These are phyloP conservation scores for Coemansia sp. DNA, from an alignment of 192 early-diverging fungal genomes.

Conservation along the genomic window DNA sequence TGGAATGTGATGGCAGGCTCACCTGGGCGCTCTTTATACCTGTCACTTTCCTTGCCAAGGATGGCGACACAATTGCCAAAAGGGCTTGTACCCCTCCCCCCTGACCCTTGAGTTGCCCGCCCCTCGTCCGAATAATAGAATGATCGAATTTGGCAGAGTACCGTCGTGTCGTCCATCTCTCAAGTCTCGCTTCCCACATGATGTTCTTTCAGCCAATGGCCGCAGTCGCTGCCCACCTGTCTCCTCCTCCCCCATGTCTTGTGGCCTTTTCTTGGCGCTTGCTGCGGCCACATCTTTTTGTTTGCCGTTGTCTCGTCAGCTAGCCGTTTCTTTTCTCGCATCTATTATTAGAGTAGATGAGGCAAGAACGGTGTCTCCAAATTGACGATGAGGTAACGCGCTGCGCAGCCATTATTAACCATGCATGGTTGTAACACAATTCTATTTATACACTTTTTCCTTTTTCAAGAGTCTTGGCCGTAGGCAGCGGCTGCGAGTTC, in stretches of 20 bases:
- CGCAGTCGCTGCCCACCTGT: not conserved
- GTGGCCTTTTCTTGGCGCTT: slow-evolving; percentile 7
- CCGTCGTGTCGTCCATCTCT: not conserved
- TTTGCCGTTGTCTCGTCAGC: not conserved
- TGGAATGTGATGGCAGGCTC: not conserved
- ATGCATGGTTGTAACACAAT: not conserved
- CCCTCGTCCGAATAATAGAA: not conserved
- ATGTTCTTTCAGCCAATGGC: not conserved
- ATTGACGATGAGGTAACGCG: slow-evolving; percentile 1
- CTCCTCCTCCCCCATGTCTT: not conserved
- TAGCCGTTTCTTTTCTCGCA: not conserved
- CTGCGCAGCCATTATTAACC: not conserved
- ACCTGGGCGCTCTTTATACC: not conserved
- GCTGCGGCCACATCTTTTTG: slow-evolving; percentile 4
- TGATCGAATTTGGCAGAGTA: not conserved
- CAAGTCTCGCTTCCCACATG: not conserved
- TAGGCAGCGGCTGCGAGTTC: not conserved
- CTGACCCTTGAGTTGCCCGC: not conserved
- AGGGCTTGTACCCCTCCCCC: not conserved
- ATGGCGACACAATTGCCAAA: not conserved
- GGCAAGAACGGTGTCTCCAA: not conserved
- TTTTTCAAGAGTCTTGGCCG: not conserved
- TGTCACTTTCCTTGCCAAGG: not conserved
- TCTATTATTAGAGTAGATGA: not conserved
- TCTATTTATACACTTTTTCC: slow-evolving; percentile 7